phyloP scores from a whole-genome alignment of 441 rosid genomes.

The Populus trichocarpa region DNA sequence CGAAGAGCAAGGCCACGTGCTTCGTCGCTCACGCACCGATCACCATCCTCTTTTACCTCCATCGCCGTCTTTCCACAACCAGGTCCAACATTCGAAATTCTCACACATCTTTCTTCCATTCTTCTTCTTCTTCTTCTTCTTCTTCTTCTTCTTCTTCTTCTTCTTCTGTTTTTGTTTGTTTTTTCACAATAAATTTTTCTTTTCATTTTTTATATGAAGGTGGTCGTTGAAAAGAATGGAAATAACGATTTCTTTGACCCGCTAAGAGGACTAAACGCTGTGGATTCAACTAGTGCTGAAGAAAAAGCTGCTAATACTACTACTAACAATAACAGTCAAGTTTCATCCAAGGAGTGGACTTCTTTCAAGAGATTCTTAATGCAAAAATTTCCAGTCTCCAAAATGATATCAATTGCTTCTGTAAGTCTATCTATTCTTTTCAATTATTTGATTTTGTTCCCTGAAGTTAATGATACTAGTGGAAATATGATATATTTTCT shows the following conservation, averaged over 20 bases:
- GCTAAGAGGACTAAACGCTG: constrained; percentile 41
- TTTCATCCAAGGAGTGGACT: constrained; percentile 61
- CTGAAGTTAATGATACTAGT: background rate
- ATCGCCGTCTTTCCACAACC: constrained; percentile 28
- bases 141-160: background rate
- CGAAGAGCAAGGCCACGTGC: constrained; percentile 40
- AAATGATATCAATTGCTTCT: constrained; percentile 63
- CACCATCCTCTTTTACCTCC: constrained; percentile 59
- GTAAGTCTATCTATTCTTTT: constrained; percentile 35
- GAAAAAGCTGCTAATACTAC: constrained; percentile 1
- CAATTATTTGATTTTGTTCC: background rate
- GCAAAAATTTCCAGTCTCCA: constrained; percentile 87
- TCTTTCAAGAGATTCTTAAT: constrained; percentile 74
- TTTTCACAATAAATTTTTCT: too few species aligned
- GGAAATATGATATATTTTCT: background rate
- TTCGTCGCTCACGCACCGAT: constrained; percentile 47
- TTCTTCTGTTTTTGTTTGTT: background rate
- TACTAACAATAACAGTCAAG: constrained; percentile 26
- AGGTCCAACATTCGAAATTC: constrained; percentile 19
- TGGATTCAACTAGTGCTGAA: constrained; percentile 20
- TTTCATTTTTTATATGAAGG: background rate
- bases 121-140: background rate
- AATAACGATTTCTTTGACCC: constrained; percentile 71
- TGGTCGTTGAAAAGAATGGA: constrained; percentile 19
- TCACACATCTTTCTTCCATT: background rate